A percentile compares a stretch with the other conserved stretches of the same genome.
Evolutionary conservation across 148 eudicot species (phyloP).

Genomic region (Cornus controversa): DNA sequence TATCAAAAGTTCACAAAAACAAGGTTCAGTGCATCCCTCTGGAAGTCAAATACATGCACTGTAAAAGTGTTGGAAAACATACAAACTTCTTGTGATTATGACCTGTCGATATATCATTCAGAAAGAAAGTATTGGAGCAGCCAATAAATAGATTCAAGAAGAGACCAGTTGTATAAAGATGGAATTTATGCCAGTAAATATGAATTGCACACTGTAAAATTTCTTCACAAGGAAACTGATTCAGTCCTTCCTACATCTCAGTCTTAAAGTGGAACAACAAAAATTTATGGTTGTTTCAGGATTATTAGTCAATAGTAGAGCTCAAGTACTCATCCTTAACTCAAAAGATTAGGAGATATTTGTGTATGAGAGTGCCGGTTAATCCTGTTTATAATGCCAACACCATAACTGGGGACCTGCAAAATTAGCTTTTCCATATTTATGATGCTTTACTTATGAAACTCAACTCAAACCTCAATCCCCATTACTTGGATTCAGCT

Average conservation of each 20-base stretch:
- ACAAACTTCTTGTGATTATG: too few relatives aligned
- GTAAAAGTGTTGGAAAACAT: neutral
- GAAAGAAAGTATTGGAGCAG: neutral
- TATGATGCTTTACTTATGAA: too few relatives aligned
- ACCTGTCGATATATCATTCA: too few relatives aligned
- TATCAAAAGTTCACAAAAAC: conserved; percentile 8
- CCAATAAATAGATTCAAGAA: neutral
- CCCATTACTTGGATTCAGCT: too few relatives aligned
- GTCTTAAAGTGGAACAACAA: neutral
- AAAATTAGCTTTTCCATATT: too few relatives aligned
- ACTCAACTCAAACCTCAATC: too few relatives aligned
- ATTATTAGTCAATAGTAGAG: neutral
- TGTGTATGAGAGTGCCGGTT: too few relatives aligned
- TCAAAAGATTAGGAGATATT: too few relatives aligned
- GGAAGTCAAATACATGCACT: neutral
- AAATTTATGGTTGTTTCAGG: neutral
- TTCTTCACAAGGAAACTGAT: neutral
- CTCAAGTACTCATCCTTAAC: neutral
- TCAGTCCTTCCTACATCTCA: neutral
- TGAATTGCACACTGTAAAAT: neutral
- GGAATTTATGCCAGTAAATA: neutral
- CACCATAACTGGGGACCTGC: too few relatives aligned
- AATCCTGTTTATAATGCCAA: too few relatives aligned
- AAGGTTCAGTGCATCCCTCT: neutral
- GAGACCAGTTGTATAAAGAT: neutral